Percentiles rank a stretch among this genome's conserved stretches.
Evolutionary conservation across 768 basidiomycete genomes (phyloP).

Genomic region (Mrakia hoshinonis): DNA sequence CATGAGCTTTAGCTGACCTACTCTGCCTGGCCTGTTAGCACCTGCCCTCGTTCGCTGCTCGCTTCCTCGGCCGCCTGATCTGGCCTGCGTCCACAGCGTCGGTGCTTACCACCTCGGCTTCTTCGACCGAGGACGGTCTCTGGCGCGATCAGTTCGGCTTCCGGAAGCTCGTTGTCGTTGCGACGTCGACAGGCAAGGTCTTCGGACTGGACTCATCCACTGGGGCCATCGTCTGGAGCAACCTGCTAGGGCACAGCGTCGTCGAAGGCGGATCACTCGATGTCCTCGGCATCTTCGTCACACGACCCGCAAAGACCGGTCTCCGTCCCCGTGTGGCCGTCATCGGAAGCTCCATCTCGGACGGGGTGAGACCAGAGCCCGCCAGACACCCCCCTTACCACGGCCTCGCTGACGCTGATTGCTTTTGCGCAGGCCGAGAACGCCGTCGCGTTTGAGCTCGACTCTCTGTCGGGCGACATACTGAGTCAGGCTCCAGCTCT

Average conservation of each 20-base stretch:
- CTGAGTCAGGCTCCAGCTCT: slow-evolving; percentile 30
- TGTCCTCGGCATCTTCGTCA: slow-evolving; percentile 36
- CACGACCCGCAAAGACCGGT: slow-evolving; percentile 33
- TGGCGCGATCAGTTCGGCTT: slow-evolving; percentile 76
- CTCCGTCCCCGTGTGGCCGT: slow-evolving; percentile 33
- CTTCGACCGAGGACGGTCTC: slow-evolving; percentile 42
- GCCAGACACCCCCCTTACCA: no score
- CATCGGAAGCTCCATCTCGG: slow-evolving; percentile 23
- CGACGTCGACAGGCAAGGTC: slow-evolving; percentile 62
- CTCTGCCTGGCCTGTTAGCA: slow-evolving; percentile 44
- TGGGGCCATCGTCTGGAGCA: slow-evolving; percentile 71
- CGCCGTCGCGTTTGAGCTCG: slow-evolving; percentile 38
- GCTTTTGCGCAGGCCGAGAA: background rate
- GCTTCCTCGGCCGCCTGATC: slow-evolving; percentile 62
- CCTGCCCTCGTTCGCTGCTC: slow-evolving; percentile 59
- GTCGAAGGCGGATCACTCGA: slow-evolving; percentile 31
- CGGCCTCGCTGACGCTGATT: background rate
- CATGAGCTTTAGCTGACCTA: background rate
- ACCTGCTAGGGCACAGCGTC: slow-evolving; percentile 53
- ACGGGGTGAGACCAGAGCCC: background rate
- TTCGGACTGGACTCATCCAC: slow-evolving; percentile 73
- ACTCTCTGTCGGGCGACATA: slow-evolving; percentile 37
- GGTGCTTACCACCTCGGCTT: slow-evolving; percentile 37
- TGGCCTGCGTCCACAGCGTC: slow-evolving; percentile 45
- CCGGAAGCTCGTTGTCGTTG: slow-evolving; percentile 67